phyloP scores from a whole-genome alignment of 176 grass and related monocot genomes.

The Oryza glumipatula region DNA sequence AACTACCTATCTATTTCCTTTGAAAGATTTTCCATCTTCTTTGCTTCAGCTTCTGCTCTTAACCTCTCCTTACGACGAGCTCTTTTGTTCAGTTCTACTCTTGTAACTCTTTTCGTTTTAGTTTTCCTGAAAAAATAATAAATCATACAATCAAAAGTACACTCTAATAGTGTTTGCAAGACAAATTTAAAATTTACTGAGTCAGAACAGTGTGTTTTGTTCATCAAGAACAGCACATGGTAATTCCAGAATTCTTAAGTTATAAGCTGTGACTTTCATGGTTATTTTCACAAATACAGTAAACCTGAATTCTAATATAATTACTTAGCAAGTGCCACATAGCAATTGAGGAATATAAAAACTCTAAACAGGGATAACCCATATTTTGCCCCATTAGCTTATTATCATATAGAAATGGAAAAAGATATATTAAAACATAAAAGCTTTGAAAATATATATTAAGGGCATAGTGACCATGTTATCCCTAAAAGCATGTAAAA shows the following conservation, averaged over 20 bases:
- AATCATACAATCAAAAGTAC: constrained; percentile 7
- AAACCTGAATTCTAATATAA: constrained; percentile 4
- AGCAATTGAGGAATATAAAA: background rate
- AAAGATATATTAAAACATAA: too few species aligned
- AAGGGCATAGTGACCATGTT: too few species aligned
- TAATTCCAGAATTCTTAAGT: background rate
- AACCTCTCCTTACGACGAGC: constrained; percentile 80
- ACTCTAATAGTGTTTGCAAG: constrained; percentile 5
- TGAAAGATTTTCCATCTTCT: constrained; percentile 66
- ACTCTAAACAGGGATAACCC: background rate
- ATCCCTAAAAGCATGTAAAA: too few species aligned
- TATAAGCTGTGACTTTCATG: background rate
- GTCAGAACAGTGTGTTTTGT: background rate
- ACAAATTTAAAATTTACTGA: background rate
- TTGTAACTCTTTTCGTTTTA: constrained; percentile 84
- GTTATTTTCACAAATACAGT: constrained; percentile 9
- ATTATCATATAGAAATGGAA: background rate
- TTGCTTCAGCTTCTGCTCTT: constrained; percentile 63
- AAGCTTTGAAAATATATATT: too few species aligned
- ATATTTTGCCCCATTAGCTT: background rate
- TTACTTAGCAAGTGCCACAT: background rate
- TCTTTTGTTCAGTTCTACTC: constrained; percentile 83
- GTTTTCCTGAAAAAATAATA: constrained; percentile 57
- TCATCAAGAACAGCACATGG: background rate
- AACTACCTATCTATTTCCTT: constrained; percentile 91